Base-by-base conservation (phyloP, 2,329 filamentous ascomycete species). In the Dryadomyces quercus-mongolicae region DNA sequence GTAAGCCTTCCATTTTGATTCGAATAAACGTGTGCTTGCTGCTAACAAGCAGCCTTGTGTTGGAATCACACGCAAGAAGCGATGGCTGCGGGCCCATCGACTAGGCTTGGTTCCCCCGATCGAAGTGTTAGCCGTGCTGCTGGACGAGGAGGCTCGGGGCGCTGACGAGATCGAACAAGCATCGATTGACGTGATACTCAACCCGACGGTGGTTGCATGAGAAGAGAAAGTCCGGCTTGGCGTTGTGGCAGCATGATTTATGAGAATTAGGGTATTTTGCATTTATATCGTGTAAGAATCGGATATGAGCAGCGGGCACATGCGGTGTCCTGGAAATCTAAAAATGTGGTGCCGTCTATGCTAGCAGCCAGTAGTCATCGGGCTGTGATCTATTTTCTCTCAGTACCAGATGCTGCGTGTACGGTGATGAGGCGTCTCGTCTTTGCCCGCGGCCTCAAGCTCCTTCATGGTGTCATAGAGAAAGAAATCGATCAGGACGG, bases 321-420 rank as follows among this genome's bases (percentile, higher is more conserved):
- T 31, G 25, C 8, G 25, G 25, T 31, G 25, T 31, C 25, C 25
- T 31, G 10, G 44, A 20, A 46, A 46, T 46, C 44, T 46, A 46
- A 22, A 25, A 46, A 5, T 21, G n/a, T 46, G 44, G 15, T 31
- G 22, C 2, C 10, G 18, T 31, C 25, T 31, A 31, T 31, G 25
- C 25, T 31, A 31, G 25, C 25, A 31, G 25, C 25, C 13, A 45
- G 18, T 48, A 18, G 43, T 13, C 12, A 42, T 49, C 9, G 5
- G 13, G 34, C 6, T n/a, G 22, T 6, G 2, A 20, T 15, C 15
- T 44, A 15, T 4, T 36, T n/a, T n/a, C 4, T 9, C 13, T 68
- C 70, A 96, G 68, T 96, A 96, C 91, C 91, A 96, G 58, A 96
- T 95, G 64, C 89, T 94, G 66, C 91, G 80, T 46, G 91, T 95